Evolutionary conservation across 2,329 filamentous ascomycete genomes (phyloP).

Genomic region (Talaromyces sp.): DNA sequence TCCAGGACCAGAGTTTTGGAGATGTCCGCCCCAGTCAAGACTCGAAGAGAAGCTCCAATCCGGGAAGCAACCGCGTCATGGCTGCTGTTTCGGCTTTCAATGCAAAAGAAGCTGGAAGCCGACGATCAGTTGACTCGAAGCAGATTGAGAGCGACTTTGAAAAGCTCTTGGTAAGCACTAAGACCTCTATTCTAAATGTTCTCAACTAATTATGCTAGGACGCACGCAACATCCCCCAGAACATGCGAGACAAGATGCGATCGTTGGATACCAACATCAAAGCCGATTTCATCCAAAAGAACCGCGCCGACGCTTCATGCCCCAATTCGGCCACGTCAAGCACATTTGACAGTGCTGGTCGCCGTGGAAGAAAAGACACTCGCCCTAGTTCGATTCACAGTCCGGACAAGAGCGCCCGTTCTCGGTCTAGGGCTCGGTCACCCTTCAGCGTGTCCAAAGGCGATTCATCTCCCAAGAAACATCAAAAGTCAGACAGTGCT

Average conservation of each 20-base stretch:
- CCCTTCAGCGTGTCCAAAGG: slow-evolving; percentile 68
- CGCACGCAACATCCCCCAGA: slow-evolving; percentile 85
- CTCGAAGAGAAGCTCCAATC: slow-evolving; percentile 24
- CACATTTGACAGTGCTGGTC: slow-evolving; percentile 21
- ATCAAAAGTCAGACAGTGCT: slow-evolving; percentile 57
- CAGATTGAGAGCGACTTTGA: slow-evolving; percentile 60
- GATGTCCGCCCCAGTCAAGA: slow-evolving; percentile 27
- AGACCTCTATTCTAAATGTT: slow-evolving; percentile 55
- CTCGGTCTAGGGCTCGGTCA: slow-evolving; percentile 62
- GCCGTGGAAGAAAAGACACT: slow-evolving; percentile 37
- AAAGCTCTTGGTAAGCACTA: slow-evolving; percentile 51
- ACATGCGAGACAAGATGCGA: slow-evolving; percentile 92
- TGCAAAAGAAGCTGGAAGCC: slow-evolving; percentile 45
- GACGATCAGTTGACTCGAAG: slow-evolving; percentile 44
- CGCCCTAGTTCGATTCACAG: slow-evolving; percentile 29
- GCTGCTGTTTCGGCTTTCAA: slow-evolving; percentile 61
- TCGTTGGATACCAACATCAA: slow-evolving; percentile 85
- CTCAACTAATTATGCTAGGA: slow-evolving; percentile 52
- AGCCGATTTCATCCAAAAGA: slow-evolving; percentile 88
- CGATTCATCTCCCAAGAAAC: slow-evolving; percentile 68
- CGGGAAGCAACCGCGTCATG: slow-evolving; percentile 54
- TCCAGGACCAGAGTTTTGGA: slow-evolving; percentile 26
- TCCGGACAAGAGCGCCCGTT: slow-evolving; percentile 43
- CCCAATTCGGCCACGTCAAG: slow-evolving; percentile 26
- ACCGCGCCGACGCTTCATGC: slow-evolving; percentile 62